phyloP scores from a whole-genome alignment of 768 basidiomycete genomes.

The Crepidotus variabilis region DNA sequence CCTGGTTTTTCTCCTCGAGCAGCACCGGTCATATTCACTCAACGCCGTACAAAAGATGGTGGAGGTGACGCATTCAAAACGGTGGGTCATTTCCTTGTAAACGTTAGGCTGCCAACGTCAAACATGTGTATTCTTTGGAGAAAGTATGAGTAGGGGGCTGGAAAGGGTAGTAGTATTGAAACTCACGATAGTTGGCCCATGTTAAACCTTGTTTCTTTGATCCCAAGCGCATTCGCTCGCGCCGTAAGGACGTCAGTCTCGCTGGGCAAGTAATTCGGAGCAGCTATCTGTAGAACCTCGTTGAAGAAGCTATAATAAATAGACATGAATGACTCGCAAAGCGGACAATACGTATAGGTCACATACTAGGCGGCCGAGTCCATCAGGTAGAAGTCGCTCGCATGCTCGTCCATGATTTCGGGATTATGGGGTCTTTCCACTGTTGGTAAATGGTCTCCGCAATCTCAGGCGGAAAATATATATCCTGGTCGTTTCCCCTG shows the following conservation, averaged over 20 bases:
- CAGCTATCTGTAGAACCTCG: conserved; percentile 68
- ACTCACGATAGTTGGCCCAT: conserved; percentile 61
- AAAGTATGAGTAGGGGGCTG: not conserved
- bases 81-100: conserved; percentile 75
- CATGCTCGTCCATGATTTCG: conserved; percentile 49
- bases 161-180: not conserved
- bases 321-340: no score
- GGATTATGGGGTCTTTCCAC: conserved; percentile 67
- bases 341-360: not conserved
- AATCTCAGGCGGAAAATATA: conserved; percentile 55
- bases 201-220: conserved; percentile 79
- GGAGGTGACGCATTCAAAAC: conserved; percentile 48
- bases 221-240: conserved; percentile 82
- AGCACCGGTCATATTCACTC: conserved; percentile 73
- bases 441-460: conserved; percentile 65
- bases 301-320: conserved; percentile 8
- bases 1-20: conserved; percentile 64
- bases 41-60: conserved; percentile 73
- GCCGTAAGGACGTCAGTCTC: conserved; percentile 84
- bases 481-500: conserved; percentile 30
- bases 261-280: conserved; percentile 74
- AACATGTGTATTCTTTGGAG: conserved; percentile 56
- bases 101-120: conserved; percentile 75
- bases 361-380: conserved; percentile 89
- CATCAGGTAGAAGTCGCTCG: conserved; percentile 87